These are phyloP conservation scores for Cladosporium cucumerinum DNA, from an alignment of 2,329 filamentous ascomycete species.

Conservation along the genomic window DNA sequence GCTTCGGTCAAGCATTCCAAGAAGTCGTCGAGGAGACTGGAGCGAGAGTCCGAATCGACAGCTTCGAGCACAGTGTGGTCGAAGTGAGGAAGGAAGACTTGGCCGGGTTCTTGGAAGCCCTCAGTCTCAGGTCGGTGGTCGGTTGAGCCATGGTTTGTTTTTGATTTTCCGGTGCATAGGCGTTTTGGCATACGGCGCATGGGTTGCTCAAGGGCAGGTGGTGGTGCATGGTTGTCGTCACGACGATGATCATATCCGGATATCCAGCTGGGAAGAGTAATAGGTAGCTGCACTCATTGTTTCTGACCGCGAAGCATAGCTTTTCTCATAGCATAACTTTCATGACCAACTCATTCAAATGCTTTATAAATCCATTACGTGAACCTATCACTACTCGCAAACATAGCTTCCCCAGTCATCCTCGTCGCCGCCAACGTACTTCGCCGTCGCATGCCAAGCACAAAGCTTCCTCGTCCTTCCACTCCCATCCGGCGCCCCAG, in stretches of 20 bases:
- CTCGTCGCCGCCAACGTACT: constrained; percentile 24
- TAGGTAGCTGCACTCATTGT: constrained; percentile 1
- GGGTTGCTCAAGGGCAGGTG: not conserved
- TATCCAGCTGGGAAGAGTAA: constrained; percentile 1
- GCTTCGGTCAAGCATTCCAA: constrained; percentile 92
- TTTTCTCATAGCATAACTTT: not conserved
- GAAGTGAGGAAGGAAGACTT: constrained; percentile 97
- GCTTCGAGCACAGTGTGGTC: constrained; percentile 95
- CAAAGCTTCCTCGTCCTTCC: constrained; percentile 35
- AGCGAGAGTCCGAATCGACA: constrained; percentile 85
- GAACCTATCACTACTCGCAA: constrained; percentile 20
- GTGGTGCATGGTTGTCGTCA: not conserved
- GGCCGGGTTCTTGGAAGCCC: constrained; percentile 79
- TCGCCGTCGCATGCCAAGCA: constrained; percentile 34
- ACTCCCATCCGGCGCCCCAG: constrained; percentile 31
- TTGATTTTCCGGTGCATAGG: not conserved
- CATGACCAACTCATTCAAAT: not conserved
- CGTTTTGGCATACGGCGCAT: not conserved
- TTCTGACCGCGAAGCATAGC: not conserved
- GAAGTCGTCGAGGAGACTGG: constrained; percentile 91
- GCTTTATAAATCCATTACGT: not conserved
- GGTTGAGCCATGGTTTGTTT: constrained; percentile 37
- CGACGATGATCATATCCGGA: not conserved
- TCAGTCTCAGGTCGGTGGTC: constrained; percentile 87
- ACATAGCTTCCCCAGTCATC: constrained; percentile 28